Evolutionary conservation across 83 land plant species (phyloP), one percentile per base, ranked within the genome.

Genomic region (Diphasiastrum complanatum): DNA sequence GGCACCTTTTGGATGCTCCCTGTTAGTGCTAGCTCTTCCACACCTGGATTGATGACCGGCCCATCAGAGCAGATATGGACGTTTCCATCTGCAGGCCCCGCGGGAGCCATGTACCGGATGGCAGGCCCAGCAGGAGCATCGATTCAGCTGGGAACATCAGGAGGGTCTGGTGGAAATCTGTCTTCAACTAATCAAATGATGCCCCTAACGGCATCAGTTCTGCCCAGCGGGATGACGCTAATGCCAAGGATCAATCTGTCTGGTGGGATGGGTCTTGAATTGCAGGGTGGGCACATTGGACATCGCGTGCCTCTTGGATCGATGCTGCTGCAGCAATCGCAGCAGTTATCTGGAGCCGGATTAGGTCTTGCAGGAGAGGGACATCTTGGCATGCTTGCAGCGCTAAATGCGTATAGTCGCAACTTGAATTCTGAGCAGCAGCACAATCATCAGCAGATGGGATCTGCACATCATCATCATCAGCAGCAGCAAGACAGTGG

Each of bases 401-500:
- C 70, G 20, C 41, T 67, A 50, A 66, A 66, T 56, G 70, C 70
- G 24, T 67, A 67, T 46, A 67, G 40, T 40, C 62, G 66, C 36
- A 67, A 58, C 52, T 22, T 67, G 49, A 67, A 58, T 23, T 63
- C 62, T 56, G 70, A 67, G 31, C 62, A 67, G 29, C 70, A 67
- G 64, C 22, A 8, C 8, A 8, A 40, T 40, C 43, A 50, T 50
- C 58, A 63, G 23, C 51, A 56, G 62, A 47, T 45, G 24, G 62
- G 63, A 14, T 45, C 70, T 55, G 70, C 63, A 27, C 70, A 67
- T 47, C n/a, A n/a, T n/a, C n/a, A n/a, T n/a, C n/a, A n/a, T n/a
- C n/a, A n/a, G n/a, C 70, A 67, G 47, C 70, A 67, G 45, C 63
- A 63, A 22, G 70, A 67, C 63, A 67, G 70, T 48, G 70, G 68